Percentiles rank a stretch among this genome's conserved stretches.
These are phyloP conservation scores for Craterostigma plantagineum DNA, from an alignment of 257 asterid species.

Conservation along the genomic window DNA sequence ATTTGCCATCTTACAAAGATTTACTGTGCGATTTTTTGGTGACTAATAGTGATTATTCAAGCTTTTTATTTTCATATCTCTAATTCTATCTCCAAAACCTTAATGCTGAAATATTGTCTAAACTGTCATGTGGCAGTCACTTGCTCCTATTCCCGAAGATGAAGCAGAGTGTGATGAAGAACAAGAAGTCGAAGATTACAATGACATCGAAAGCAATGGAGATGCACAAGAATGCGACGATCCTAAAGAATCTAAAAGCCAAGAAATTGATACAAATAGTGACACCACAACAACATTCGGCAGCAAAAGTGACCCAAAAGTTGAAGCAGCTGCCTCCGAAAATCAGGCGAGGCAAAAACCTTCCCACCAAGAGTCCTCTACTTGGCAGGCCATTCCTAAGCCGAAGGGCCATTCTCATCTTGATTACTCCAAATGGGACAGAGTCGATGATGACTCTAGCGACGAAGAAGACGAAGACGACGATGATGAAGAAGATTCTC, in stretches of 20 bases:
- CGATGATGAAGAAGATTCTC: constrained; percentile 27
- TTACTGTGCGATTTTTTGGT: no score
- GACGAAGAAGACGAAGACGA: constrained; percentile 68
- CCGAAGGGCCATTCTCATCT: constrained; percentile 91
- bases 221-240: constrained; percentile 11
- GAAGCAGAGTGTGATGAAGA: constrained; percentile 73
- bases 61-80: not conserved
- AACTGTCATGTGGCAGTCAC: constrained; percentile 27
- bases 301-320: constrained; percentile 9
- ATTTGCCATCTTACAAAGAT: no score
- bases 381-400: constrained; percentile 69
- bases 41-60: no score
- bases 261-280: constrained; percentile 10
- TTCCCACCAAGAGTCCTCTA: no score
- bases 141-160: constrained; percentile 94
- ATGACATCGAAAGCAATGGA: constrained; percentile 11
- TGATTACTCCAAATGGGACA: constrained; percentile 95
- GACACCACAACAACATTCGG: constrained; percentile 4
- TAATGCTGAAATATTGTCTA: not conserved
- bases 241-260: constrained; percentile 13
- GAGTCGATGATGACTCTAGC: constrained; percentile 65
- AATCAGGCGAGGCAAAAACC: constrained; percentile 14
- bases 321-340: constrained; percentile 14
- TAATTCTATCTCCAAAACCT: not conserved
- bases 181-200: constrained; percentile 42